These are phyloP conservation scores for Pharus latifolius DNA, from an alignment of 176 grass and related monocot genomes.

Conservation along the genomic window DNA sequence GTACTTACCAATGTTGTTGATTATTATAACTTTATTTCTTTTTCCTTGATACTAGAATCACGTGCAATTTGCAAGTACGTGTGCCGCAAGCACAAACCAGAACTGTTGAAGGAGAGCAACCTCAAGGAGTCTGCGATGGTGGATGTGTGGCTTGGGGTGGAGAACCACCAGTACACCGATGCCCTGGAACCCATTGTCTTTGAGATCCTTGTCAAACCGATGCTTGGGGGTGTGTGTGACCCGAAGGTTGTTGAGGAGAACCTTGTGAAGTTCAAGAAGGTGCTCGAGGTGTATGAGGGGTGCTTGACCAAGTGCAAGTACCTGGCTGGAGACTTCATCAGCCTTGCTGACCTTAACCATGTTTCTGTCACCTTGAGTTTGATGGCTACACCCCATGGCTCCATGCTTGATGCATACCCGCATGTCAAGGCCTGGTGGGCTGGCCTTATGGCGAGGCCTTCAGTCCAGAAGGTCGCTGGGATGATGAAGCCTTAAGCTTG, in stretches of 20 bases:
- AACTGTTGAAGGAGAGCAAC: constrained; percentile 33
- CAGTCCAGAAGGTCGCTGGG: constrained; percentile 30
- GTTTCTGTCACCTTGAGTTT: constrained; percentile 23
- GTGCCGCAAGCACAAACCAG: constrained; percentile 44
- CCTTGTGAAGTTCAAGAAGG: constrained; percentile 43
- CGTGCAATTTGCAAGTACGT: constrained; percentile 49
- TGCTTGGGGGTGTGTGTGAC: constrained; percentile 33
- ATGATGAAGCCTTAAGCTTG: constrained; percentile 31
- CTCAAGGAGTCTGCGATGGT: constrained; percentile 39
- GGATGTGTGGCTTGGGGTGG: constrained; percentile 61
- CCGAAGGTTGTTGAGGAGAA: constrained; percentile 25
- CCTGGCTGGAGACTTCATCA: constrained; percentile 63
- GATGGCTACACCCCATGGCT: constrained; percentile 22
- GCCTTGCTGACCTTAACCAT: constrained; percentile 52
- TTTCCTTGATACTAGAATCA: constrained; percentile 18
- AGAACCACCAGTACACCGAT: constrained; percentile 45
- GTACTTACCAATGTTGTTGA: neutral
- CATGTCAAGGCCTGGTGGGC: constrained; percentile 69
- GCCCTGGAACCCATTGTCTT: constrained; percentile 21
- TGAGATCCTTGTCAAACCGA: constrained; percentile 15
- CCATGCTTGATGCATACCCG: constrained; percentile 26
- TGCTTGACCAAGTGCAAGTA: constrained; percentile 36
- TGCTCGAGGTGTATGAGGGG: constrained; percentile 50
- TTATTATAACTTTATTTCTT: neutral
- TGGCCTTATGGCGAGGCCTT: constrained; percentile 28